Evolutionary conservation across 805 yeast species (phyloP), one percentile per base, ranked within the genome.

Genomic region (Candida ficus): DNA sequence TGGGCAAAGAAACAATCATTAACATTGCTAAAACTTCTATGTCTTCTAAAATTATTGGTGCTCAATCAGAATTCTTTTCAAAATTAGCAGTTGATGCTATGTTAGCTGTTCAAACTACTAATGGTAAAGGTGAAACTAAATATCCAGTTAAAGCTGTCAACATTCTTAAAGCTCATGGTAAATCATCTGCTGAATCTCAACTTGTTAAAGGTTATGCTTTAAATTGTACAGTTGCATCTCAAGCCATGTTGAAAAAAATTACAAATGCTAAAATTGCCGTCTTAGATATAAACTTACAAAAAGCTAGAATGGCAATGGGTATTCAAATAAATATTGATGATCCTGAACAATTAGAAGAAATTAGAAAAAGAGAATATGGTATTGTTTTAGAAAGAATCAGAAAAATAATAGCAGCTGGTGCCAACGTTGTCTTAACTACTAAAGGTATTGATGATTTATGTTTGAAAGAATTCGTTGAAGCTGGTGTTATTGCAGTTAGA

Each of bases 101-200:
- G 77, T 70, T 89, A 44, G 95, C 96, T 4, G 98, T 93, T 39
- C 90, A 87, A 62, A 90, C 99, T 29, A 76, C 83, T 35, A 90
- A 88, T 60, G 66, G 79, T 26, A 84, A 89, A 56, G 96, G 96
- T 40, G 98, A 93, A 57, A 67, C 72, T 34, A 87, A 82, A 63
- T 90, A 93, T 62, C 99, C 99, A 2, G 95, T 91, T 34, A 95
- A 93, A 67, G 98, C 98, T 2, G 96, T 93, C 42, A 93, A 93
- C 60, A 80, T 95, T 41, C 71, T 93, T 56, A 93, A 95, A 64
- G 96, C 98, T 0, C 98, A 91, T 58, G 99, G 99, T 50, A 89
- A 89, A 61, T 86, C 96, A 6, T 75, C 96, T 2, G 72, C 70
- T 4, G 99, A 93, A 67, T 86, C 96, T 22, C 67, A 85, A 43